phyloP scores from a whole-genome alignment of 805 yeast species.

The Candida loeiensis region DNA sequence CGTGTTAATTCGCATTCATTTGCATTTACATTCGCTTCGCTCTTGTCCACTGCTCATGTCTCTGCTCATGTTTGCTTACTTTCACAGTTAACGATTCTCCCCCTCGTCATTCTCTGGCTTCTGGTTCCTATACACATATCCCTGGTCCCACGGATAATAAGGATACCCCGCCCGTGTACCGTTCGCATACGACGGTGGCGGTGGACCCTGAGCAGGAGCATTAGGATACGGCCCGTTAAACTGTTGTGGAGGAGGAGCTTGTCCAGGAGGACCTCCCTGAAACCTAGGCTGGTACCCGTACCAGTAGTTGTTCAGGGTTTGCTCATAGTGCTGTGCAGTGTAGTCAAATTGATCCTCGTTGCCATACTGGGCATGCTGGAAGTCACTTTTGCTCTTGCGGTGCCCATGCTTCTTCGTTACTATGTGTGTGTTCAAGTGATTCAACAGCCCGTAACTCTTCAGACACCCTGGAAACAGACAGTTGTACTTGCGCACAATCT shows the following conservation, averaged over 20 bases:
- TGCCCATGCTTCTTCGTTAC: slow-evolving; percentile 45
- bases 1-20: too few relatives aligned
- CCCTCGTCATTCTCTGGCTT: too few relatives aligned
- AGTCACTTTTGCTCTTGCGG: slow-evolving; percentile 39
- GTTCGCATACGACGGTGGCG: background rate
- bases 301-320: slow-evolving; percentile 15
- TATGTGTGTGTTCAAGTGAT: slow-evolving; percentile 43
- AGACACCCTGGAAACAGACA: slow-evolving; percentile 38
- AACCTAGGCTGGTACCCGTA: slow-evolving; percentile 13
- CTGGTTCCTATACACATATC: too few relatives aligned
- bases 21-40: too few relatives aligned
- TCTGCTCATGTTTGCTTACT: too few relatives aligned
- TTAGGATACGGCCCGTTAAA: background rate
- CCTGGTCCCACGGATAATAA: too few relatives aligned
- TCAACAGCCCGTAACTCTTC: slow-evolving; percentile 41
- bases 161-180: too few relatives aligned
- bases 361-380: slow-evolving; percentile 21
- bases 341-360: slow-evolving; percentile 9
- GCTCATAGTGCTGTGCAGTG: slow-evolving; percentile 9
- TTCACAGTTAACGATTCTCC: too few relatives aligned
- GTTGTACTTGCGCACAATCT: slow-evolving; percentile 29
- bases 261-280: slow-evolving; percentile 3
- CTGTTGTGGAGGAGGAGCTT: slow-evolving; percentile 1
- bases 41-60: too few relatives aligned
- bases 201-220: background rate